These are phyloP conservation scores for Coffea canephora DNA, from an alignment of 257 asterid species.

Conservation along the genomic window DNA sequence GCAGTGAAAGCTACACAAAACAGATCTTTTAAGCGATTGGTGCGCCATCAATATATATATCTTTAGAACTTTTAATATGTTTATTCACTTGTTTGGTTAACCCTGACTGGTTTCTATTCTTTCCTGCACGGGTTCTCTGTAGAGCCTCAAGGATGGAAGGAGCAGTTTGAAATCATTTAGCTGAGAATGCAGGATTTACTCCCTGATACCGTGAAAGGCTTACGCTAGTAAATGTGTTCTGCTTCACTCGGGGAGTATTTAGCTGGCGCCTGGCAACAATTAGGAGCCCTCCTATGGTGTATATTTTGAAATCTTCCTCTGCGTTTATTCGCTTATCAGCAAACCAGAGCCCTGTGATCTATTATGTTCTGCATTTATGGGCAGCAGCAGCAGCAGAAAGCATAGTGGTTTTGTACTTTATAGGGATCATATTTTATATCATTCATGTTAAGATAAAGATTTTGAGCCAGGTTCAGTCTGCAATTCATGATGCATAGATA, in stretches of 20 bases:
- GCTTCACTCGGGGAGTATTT: neutral
- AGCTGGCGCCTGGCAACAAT: neutral
- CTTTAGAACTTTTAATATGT: too few species aligned
- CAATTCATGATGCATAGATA: neutral
- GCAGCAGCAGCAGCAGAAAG: neutral
- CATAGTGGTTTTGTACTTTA: neutral
- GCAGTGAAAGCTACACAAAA: conserved; percentile 35
- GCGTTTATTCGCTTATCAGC: neutral
- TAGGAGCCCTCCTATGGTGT: neutral
- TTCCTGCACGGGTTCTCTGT: neutral
- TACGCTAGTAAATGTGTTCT: neutral
- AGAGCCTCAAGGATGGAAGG: conserved; percentile 29
- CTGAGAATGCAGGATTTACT: neutral
- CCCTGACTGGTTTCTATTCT: neutral
- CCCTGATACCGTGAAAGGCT: neutral
- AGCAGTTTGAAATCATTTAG: conserved; percentile 21
- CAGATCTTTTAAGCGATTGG: conserved; percentile 70
- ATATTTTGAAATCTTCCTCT: neutral
- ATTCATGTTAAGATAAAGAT: neutral
- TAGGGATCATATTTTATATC: neutral
- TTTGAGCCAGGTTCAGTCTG: neutral
- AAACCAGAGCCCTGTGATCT: neutral
- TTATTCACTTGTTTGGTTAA: neutral
- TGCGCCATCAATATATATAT: conserved; percentile 21
- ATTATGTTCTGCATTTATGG: neutral